Conservation (phyloP, 805 yeast genomes). For the Saturnispora ahearnii region DNA sequence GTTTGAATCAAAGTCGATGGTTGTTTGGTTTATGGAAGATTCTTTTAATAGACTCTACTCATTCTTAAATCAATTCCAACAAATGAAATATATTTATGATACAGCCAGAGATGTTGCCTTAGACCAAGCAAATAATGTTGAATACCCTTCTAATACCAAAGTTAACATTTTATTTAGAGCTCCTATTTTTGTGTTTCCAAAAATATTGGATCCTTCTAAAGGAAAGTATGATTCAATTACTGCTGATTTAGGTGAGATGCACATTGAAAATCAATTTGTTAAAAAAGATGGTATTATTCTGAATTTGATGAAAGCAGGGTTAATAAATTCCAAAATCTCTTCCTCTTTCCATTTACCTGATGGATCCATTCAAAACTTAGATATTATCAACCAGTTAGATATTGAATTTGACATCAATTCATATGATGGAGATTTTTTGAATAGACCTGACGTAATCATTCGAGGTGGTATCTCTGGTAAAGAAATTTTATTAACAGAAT, state of each 20-base stretch:
- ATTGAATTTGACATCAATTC: conserved; percentile 51
- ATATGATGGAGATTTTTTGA: conserved; percentile 31
- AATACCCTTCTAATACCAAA: conserved; percentile 51
- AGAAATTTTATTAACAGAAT: conserved; percentile 59
- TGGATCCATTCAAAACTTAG: conserved; percentile 41
- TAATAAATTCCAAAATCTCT: conserved; percentile 60
- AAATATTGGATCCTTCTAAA: conserved; percentile 33
- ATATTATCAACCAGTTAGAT: conserved; percentile 60
- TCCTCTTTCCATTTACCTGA: conserved; percentile 46
- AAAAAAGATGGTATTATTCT: conserved; percentile 25
- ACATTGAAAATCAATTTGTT: conserved; percentile 52
- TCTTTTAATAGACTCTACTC: conserved; percentile 60
- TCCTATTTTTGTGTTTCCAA: conserved; percentile 79
- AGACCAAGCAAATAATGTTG: conserved; percentile 58
- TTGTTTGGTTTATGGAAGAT: conserved; percentile 71
- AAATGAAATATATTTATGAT: conserved; percentile 86
- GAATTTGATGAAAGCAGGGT: conserved; percentile 58
- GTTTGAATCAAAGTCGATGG: conserved; percentile 67
- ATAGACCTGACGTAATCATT: conserved; percentile 41
- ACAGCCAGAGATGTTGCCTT: conserved; percentile 82
- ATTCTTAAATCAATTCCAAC: conserved; percentile 64
- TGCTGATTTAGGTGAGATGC: conserved; percentile 75
- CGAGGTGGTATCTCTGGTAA: conserved; percentile 55
- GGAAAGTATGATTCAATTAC: conserved; percentile 52
- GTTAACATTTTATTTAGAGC: conserved; percentile 68